These are phyloP conservation scores for Nissolia schottii DNA, from an alignment of 306 rosid species.

Conservation along the genomic window DNA sequence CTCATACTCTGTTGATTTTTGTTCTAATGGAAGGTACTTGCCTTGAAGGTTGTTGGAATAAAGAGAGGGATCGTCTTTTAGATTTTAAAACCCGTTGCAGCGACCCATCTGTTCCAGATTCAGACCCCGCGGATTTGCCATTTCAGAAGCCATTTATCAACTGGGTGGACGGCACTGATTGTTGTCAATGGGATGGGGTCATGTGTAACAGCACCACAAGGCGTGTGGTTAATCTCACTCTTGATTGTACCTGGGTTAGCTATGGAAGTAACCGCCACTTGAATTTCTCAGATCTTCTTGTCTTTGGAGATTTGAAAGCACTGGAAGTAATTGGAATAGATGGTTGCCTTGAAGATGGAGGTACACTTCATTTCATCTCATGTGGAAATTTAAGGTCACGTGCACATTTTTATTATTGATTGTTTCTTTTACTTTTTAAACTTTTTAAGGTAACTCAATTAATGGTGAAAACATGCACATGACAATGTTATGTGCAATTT, in stretches of 20 bases:
- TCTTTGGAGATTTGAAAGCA: conserved; percentile 6
- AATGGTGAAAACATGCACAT: too few relatives aligned
- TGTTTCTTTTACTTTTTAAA: background rate
- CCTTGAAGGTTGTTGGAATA: too few relatives aligned
- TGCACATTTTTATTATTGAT: background rate
- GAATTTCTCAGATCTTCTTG: background rate
- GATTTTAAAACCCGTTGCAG: too few relatives aligned
- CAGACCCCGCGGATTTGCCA: too few relatives aligned
- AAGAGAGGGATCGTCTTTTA: too few relatives aligned
- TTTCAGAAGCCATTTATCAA: too few relatives aligned
- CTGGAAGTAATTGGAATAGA: background rate
- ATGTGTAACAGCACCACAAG: background rate
- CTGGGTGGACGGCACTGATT: background rate
- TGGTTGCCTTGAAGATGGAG: background rate
- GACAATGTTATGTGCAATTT: too few relatives aligned
- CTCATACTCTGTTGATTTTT: too few relatives aligned
- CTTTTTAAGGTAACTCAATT: too few relatives aligned
- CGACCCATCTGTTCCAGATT: too few relatives aligned
- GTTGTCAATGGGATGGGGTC: background rate
- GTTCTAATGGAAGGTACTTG: too few relatives aligned
- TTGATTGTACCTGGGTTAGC: background rate
- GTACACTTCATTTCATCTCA: background rate
- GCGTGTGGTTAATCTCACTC: background rate
- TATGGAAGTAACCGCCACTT: background rate
- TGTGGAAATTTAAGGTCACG: too few relatives aligned